A percentile compares a stretch with the other conserved stretches of the same genome.
These are phyloP conservation scores for Litchi chinensis DNA, from an alignment of 345 rosid genomes.

Conservation along the genomic window DNA sequence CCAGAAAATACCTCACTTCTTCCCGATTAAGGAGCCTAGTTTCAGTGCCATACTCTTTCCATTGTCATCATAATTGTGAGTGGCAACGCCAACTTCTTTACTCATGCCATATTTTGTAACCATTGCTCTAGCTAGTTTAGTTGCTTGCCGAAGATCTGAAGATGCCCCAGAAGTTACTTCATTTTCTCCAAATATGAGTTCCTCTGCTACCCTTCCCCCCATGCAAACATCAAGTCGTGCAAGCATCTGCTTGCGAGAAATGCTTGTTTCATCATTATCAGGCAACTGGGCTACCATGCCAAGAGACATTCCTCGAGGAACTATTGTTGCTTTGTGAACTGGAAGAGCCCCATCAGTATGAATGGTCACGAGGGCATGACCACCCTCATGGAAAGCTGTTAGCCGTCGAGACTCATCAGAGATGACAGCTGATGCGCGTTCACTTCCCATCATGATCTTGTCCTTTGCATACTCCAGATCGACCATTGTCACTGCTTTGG, in stretches of 20 bases:
- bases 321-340: conserved; percentile 95
- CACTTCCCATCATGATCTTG: conserved; percentile 97
- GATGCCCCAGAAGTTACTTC: conserved; percentile 92
- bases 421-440: conserved; percentile 89
- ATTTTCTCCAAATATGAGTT: conserved; percentile 86
- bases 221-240: conserved; percentile 89
- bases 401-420: conserved; percentile 72
- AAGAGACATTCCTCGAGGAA: conserved; percentile 92
- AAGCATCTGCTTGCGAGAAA: conserved; percentile 91
- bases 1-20: conserved; percentile 70
- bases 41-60: conserved; percentile 98
- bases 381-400: conserved; percentile 97
- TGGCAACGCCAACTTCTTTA: conserved; percentile 79
- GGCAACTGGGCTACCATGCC: conserved; percentile 97
- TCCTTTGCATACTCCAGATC: conserved; percentile 95
- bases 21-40: conserved; percentile 89
- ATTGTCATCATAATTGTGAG: conserved; percentile 75
- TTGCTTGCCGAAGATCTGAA: conserved; percentile 84
- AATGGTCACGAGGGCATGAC: conserved; percentile 95
- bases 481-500: conserved; percentile 83
- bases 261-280: conserved; percentile 74
- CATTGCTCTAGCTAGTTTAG: conserved; percentile 81
- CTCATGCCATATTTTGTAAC: conserved; percentile 93
- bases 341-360: conserved; percentile 92
- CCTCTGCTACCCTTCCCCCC: conserved; percentile 98